Evolutionary conservation across 169 alveolate genomes (phyloP).

Genomic region (Plasmodium knowlesi): DNA sequence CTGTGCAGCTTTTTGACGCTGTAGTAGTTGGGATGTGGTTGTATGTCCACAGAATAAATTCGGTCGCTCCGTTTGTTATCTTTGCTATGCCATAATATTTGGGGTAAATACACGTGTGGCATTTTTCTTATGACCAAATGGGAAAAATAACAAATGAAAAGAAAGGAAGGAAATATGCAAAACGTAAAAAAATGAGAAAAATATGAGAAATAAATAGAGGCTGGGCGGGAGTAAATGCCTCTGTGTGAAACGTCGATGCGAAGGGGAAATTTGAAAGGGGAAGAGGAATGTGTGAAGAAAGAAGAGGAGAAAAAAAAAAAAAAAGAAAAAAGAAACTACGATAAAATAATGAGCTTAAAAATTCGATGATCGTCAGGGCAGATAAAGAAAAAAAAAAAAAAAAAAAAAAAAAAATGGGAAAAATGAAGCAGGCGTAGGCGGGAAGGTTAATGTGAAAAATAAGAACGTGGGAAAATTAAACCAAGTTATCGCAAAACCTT

Average conservation of each 20-base stretch:
- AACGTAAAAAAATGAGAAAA: background rate
- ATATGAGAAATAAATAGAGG: background rate
- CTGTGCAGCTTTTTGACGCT: constrained; percentile 40
- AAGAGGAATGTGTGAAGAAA: background rate
- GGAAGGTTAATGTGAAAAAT: background rate
- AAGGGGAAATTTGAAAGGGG: background rate
- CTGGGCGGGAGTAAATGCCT: background rate
- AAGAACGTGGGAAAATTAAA: constrained; percentile 12
- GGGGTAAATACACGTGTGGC: constrained; percentile 91
- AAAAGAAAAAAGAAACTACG: background rate
- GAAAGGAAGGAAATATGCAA: background rate
- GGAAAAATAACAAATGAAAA: background rate
- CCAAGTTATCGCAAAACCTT: background rate
- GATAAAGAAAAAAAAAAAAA: background rate
- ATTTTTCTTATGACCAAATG: constrained; percentile 68
- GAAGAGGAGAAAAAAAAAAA: background rate
- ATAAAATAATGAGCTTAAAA: background rate
- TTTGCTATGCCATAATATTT: constrained; percentile 92
- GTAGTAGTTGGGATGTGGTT: constrained; percentile 84
- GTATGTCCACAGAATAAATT: constrained; percentile 91
- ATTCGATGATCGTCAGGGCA: background rate
- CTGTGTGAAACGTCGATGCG: background rate
- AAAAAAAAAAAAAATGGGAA: background rate
- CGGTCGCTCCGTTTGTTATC: constrained; percentile 92
- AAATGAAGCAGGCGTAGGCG: background rate